These are phyloP conservation scores for Phytophthora sansomeana DNA, from an alignment of 352 stramenopile species.

Conservation along the genomic window DNA sequence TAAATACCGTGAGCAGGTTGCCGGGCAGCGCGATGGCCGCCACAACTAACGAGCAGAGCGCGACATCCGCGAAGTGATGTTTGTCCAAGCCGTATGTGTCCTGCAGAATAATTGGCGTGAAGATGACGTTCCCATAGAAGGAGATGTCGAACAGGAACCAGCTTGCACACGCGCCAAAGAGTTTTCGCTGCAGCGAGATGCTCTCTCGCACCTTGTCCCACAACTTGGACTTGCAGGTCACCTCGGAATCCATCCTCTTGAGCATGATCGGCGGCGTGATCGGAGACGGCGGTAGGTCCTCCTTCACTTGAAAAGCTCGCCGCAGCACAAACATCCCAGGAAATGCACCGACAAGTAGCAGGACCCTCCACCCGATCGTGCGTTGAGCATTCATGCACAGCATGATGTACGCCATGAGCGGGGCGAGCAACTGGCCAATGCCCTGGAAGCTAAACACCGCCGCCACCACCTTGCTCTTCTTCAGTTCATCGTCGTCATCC, in stretches of 20 bases:
- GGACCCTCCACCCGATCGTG: conserved; percentile 56
- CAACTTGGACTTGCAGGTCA: conserved; percentile 32
- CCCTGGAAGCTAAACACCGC: conserved; percentile 78
- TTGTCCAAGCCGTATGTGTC: conserved; percentile 72
- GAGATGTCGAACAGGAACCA: conserved; percentile 95
- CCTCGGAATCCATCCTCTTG: conserved; percentile 25
- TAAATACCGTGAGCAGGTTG: conserved; percentile 69
- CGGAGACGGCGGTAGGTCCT: conserved; percentile 27
- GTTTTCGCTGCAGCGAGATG: conserved; percentile 48
- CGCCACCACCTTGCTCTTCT: conserved; percentile 73
- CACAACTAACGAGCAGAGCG: conserved; percentile 74
- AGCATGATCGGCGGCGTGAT: conserved; percentile 23
- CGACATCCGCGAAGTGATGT: conserved; percentile 62
- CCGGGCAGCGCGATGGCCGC: conserved; percentile 76
- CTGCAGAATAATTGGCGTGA: conserved; percentile 84
- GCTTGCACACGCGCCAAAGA: conserved; percentile 82
- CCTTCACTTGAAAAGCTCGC: conserved; percentile 57
- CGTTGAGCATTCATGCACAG: conserved; percentile 43
- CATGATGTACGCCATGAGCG: conserved; percentile 71
- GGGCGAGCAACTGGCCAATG: conserved; percentile 62
- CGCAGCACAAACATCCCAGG: conserved; percentile 68
- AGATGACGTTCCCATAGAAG: conserved; percentile 92
- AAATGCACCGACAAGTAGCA: conserved; percentile 64
- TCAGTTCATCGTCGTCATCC: conserved; percentile 41
- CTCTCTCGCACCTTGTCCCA: conserved; percentile 47